Conservation (phyloP, 352 stramenopile genomes). For the Phytopythium kandeliae region DNA sequence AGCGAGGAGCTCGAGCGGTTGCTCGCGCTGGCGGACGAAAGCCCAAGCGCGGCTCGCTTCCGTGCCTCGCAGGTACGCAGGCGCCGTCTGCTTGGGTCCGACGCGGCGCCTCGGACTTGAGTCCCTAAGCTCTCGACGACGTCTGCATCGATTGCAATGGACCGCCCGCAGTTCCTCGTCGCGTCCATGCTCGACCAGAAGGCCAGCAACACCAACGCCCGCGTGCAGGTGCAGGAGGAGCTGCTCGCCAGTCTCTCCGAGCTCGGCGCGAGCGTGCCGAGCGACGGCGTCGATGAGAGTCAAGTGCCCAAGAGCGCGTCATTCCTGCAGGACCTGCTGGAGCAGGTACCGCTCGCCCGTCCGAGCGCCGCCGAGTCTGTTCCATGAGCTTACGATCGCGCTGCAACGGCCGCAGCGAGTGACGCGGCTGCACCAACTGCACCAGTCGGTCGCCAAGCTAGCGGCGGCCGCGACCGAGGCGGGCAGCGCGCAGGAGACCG, state of each 20-base stretch:
- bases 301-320: constrained; percentile 13
- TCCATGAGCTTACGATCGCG: not conserved
- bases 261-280: not conserved
- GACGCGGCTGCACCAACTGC: constrained; percentile 50
- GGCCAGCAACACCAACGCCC: constrained; percentile 35
- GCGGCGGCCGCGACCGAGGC: constrained; percentile 19
- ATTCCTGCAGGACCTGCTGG: constrained; percentile 52
- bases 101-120: too few relatives aligned
- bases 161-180: constrained; percentile 33
- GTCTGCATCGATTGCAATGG: not conserved
- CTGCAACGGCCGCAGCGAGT: constrained; percentile 31
- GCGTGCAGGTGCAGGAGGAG: constrained; percentile 23
- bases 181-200: constrained; percentile 59
- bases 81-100: too few relatives aligned
- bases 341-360: constrained; percentile 32
- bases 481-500: constrained; percentile 9
- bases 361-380: not conserved
- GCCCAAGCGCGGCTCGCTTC: constrained; percentile 39
- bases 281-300: constrained; percentile 1
- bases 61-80: constrained; percentile 34
- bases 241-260: constrained; percentile 13
- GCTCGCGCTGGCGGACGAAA: constrained; percentile 32
- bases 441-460: constrained; percentile 53
- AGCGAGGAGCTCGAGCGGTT: constrained; percentile 40
- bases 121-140: not conserved